Evolutionary conservation across 2,329 filamentous ascomycete species (phyloP).

Genomic region (Neurospora sp.): DNA sequence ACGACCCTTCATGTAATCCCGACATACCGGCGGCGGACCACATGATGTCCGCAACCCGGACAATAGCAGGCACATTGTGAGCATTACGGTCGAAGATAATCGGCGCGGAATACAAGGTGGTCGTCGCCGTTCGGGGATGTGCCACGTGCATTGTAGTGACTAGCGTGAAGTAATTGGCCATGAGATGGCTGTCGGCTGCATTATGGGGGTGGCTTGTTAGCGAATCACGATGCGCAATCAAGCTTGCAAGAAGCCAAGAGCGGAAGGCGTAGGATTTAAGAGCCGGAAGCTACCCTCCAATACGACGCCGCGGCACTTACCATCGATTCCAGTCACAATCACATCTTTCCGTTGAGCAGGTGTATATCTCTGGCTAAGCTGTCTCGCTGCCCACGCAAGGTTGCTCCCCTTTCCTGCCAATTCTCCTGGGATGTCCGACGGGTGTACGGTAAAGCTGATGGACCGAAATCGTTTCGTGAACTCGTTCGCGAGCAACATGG

Average conservation of each 20-base stretch:
- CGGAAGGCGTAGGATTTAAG: slow-evolving; percentile 1
- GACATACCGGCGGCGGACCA: slow-evolving; percentile 65
- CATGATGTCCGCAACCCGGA: slow-evolving; percentile 62
- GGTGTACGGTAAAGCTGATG: slow-evolving; percentile 60
- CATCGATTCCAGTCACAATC: slow-evolving; percentile 63
- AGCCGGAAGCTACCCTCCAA: slow-evolving; percentile 8
- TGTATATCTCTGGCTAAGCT: slow-evolving; percentile 52
- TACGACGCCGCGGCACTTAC: slow-evolving; percentile 34
- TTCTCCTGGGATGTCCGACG: slow-evolving; percentile 54
- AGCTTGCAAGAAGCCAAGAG: neutral
- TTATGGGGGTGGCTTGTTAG: slow-evolving; percentile 17
- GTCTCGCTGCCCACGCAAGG: slow-evolving; percentile 59
- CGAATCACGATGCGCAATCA: slow-evolving; percentile 16
- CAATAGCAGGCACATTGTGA: slow-evolving; percentile 55
- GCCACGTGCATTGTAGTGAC: slow-evolving; percentile 54
- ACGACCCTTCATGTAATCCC: slow-evolving; percentile 53
- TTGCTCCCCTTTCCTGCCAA: slow-evolving; percentile 69
- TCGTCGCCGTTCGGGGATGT: slow-evolving; percentile 48
- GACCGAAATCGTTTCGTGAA: slow-evolving; percentile 57
- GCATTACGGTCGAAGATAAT: slow-evolving; percentile 69
- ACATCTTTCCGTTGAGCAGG: slow-evolving; percentile 46
- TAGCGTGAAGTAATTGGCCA: slow-evolving; percentile 55
- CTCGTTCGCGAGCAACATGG: slow-evolving; percentile 48
- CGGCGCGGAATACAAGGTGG: slow-evolving; percentile 58
- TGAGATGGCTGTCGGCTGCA: slow-evolving; percentile 61